These are phyloP conservation scores for Trifolium subterraneum DNA, from an alignment of 306 rosid genomes.

Conservation along the genomic window DNA sequence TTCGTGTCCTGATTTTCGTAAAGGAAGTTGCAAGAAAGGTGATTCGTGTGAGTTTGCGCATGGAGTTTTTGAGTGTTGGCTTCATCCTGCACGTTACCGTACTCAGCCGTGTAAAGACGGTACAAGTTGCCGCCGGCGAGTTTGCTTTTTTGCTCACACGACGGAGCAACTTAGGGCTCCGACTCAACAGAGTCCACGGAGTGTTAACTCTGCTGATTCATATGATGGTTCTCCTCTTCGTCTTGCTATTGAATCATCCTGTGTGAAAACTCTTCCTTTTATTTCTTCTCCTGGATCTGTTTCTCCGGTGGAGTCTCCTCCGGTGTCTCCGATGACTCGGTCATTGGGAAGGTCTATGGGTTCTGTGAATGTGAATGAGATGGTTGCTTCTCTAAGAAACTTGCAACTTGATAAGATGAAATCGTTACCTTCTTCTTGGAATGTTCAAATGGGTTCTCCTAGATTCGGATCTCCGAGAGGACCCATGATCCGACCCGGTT, in stretches of 20 bases:
- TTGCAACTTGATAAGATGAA: constrained; percentile 71
- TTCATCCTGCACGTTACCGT: constrained; percentile 88
- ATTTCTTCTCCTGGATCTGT: constrained; percentile 51
- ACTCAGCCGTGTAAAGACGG: constrained; percentile 98
- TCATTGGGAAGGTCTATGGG: constrained; percentile 65
- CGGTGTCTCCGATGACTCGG: constrained; percentile 67
- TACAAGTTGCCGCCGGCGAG: constrained; percentile 71
- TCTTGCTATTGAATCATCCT: constrained; percentile 52
- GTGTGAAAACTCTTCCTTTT: constrained; percentile 47
- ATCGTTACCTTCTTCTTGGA: constrained; percentile 69
- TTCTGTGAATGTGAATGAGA: constrained; percentile 52
- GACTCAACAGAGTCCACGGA: constrained; percentile 72
- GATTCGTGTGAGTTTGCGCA: constrained; percentile 90
- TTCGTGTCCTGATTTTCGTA: constrained; percentile 89
- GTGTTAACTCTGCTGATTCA: constrained; percentile 52
- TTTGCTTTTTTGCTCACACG: constrained; percentile 93
- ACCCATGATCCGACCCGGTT: constrained; percentile 72
- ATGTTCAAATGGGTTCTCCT: constrained; percentile 54
- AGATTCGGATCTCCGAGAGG: constrained; percentile 68
- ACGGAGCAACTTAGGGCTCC: constrained; percentile 85
- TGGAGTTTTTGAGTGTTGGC: constrained; percentile 98
- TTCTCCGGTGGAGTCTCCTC: constrained; percentile 77
- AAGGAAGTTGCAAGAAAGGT: constrained; percentile 82
- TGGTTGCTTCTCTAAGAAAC: constrained; percentile 75
- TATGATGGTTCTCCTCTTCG: constrained; percentile 77